Evolutionary conservation across 768 basidiomycete species (phyloP), one percentile per base, ranked within the genome.

Genomic region (Suillus discolor): DNA sequence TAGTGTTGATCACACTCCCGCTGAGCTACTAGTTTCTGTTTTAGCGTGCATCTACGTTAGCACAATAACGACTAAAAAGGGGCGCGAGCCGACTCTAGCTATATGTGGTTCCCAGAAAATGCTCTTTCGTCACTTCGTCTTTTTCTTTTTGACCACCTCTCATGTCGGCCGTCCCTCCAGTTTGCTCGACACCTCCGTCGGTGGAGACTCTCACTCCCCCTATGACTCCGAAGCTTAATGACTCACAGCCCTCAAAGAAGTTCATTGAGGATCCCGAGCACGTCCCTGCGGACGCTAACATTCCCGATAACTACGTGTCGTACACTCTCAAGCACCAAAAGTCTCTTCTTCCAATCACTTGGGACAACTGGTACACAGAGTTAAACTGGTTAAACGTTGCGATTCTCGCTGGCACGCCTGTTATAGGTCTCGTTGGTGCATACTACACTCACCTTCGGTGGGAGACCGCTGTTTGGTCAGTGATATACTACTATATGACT

Each of bases 221-320:
- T 67, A 49, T 31, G 61, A 62, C 65, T 2, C 47, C 66, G 6
- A 57, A 66, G 45, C 15, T 65, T 1, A 15, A 41, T 6, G 63
- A 16, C 31, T 31, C 31, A 6, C 6, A 31, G 31, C n/a, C n/a
- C 20, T 15, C 55, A 57, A 49, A 38, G 15, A 63, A 63, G 31
- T 73, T 73, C 13, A 70, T 74, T 23, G 71, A 75, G 1, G 66
- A 77, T 61, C 72, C 76, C 6, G 75, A 74, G 0, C 68, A 74
- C 28, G 28, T 62, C 8, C 85, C 84, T 61, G 75, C 77, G 67
- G 88, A 89, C 74, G 74, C 84, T 71, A 83, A 86, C 73, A 87
- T 92, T 65, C 89, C 91, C 16, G 91, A 93, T 78, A 93, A 94
- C 82, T 94, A 93, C 71, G 92, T 94, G 74, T 80, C 87, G 25